Base-by-base conservation (phyloP, 1,139 yeast species). In the Saccharomycopsis phalli region DNA sequence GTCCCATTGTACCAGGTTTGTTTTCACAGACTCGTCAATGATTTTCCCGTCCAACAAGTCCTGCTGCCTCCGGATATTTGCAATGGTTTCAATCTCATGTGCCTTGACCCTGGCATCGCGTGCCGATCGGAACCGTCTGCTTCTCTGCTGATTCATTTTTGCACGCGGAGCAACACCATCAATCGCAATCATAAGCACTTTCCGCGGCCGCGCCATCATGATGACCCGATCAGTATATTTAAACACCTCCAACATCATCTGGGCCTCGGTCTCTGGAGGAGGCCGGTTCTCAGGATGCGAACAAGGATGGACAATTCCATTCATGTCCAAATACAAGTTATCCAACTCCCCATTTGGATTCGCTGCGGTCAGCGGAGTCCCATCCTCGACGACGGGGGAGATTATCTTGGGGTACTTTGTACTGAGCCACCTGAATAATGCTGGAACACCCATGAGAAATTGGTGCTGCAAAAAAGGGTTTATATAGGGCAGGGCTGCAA, bases 161-260 rank as follows among this genome's bases (percentile, higher is more conserved):
- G 98, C 98, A 55, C 98, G 69, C 18, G 99, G 99, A 1, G 98
- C 98, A 37, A 93, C 98, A 47, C 98, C 99, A 65, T 93, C 99
- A 39, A 93, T 94, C 1, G 98, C 97, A 60, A 93, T 88, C 74
- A 80, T 77, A 45, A 93, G 68, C 31, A 93, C 77, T 57, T 88
- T 87, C 44, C 98, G 67, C 0, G 99, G 99, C 53, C 96, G 69
- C 0, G 95, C 95, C 93, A 88, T 84, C 65, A 78, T 76, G 43
- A 88, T 63, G 7, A 88, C 95, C 41, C 95, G 68, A 52, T 88
- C 93, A 0, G 96, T 88, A 55, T 88, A 88, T 49, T 75, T 79
- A 62, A 88, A 88, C 28, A 88, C 78, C 41, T 87, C 96, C 49
- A 86, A 62, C 63, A 88, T 78, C 96, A 88, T 88, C 56, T 88